Percentiles rank a stretch among this genome's conserved stretches.
Conservation (phyloP, 257 asterid genomes). For the Cordia subcordata region DNA sequence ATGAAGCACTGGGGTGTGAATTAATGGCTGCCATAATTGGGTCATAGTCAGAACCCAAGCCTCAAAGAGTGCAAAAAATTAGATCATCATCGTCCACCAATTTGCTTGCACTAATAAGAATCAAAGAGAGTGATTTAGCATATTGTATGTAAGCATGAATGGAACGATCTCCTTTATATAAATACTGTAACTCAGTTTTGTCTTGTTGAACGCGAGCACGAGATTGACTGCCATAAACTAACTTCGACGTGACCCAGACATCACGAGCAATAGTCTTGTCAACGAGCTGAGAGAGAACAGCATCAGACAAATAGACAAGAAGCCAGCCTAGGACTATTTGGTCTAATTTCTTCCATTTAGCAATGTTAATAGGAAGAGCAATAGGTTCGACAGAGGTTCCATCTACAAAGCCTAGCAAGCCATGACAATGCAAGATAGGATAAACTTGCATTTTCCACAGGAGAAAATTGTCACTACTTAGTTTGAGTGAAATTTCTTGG, state of each 20-base stretch:
- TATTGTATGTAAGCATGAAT: background rate
- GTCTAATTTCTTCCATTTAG: background rate
- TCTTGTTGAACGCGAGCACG: background rate
- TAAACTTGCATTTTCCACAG: background rate
- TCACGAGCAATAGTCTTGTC: background rate
- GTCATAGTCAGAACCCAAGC: too few species aligned
- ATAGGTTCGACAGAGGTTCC: background rate
- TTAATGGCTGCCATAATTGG: too few species aligned
- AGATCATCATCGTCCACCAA: too few species aligned
- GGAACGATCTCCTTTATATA: background rate
- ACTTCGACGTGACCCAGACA: background rate
- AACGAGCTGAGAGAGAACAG: background rate
- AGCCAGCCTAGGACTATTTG: background rate
- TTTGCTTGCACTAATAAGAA: too few species aligned
- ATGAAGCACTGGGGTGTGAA: too few species aligned
- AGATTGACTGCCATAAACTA: background rate
- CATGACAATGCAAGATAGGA: background rate
- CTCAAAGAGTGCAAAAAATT: too few species aligned
- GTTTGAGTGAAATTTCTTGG: background rate
- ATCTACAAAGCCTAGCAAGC: background rate
- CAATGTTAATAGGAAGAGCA: background rate
- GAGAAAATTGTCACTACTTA: background rate
- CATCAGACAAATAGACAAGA: background rate
- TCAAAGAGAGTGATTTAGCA: too few species aligned
- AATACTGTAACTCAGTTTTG: background rate